Evolutionary conservation across 805 yeast genomes (phyloP), one percentile per base, ranked within the genome.

Genomic region (Isabelozyma heimii): DNA sequence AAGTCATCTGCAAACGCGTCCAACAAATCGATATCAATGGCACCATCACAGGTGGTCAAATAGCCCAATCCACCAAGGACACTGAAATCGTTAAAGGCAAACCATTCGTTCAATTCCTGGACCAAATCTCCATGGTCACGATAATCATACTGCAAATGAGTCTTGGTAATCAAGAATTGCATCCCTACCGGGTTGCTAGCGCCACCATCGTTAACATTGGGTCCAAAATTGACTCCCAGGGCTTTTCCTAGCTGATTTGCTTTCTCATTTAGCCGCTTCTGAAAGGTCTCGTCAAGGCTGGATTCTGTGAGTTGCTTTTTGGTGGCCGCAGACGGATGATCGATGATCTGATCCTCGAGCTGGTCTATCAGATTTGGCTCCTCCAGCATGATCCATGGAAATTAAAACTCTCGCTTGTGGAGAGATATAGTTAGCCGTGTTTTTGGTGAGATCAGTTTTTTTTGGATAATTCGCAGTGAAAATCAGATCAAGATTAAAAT

Each of bases 311-410:
- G 53, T 17, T 68, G 69, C 37, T 60, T 53, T 43, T 60, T 53
- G 8, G 75, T 63, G 20, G 55, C 47, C 3, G 68, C 67, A 48
- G 70, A 73, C 0, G 77, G 76, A 51, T 73, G 70, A 49, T 74
- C 77, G n/a, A 72, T 72, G 45, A 72, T 67, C 52, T 70, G 73
- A 49, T 75, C 81, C 45, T 78, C 82, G 41, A 78, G 68, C 50
- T 72, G 68, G 50, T 77, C 80, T 17, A 73, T 72, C 64, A 74
- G 70, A 8, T 61, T 59, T 37, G 51, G 55, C 17, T 63, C 69
- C 42, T 63, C 61, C 52, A 59, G 60, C 64, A 61, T 60, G n/a
- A 10, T 30, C 35, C 35, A 30, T 13, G 5, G n/a, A 9, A 9
- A 6, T 30, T 30, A 13, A 20, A 20, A 20, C 24, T 20, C 24